phyloP scores from a whole-genome alignment of 2,329 filamentous ascomycete species.

The Cryphonectria naterciae region DNA sequence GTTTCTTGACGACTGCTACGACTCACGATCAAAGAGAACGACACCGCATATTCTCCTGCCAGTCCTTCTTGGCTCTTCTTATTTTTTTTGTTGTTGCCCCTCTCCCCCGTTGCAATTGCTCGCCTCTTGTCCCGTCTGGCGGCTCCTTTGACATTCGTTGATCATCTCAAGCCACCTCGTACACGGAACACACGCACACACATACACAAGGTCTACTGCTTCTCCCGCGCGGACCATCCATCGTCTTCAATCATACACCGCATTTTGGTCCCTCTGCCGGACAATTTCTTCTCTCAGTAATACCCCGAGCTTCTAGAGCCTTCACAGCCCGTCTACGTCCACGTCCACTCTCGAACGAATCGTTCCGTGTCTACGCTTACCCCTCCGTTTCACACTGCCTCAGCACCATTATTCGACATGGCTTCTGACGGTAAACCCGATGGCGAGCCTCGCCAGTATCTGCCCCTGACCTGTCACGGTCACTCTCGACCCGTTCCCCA shows the following conservation, averaged over 20 bases:
- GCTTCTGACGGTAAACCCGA: constrained; percentile 31
- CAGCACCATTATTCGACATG: constrained; percentile 32
- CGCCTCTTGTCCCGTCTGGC: background rate
- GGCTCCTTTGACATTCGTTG: background rate
- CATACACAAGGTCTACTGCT: background rate
- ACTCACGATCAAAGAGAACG: constrained; percentile 24
- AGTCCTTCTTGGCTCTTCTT: constrained; percentile 15
- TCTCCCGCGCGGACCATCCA: background rate
- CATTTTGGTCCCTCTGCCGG: constrained; percentile 19
- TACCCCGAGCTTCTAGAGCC: constrained; percentile 10
- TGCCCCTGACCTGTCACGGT: constrained; percentile 91
- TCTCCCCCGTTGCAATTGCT: background rate
- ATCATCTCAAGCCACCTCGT: background rate
- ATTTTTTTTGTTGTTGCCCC: constrained; percentile 7
- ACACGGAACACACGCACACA: background rate
- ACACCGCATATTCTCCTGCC: constrained; percentile 16
- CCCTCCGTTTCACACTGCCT: background rate
- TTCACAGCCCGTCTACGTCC: constrained; percentile 16
- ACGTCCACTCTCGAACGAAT: constrained; percentile 26
- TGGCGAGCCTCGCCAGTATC: constrained; percentile 59
- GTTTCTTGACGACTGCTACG: constrained; percentile 23
- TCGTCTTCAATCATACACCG: constrained; percentile 24
- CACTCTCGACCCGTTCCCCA: constrained; percentile 92
- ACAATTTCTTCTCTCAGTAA: constrained; percentile 12
- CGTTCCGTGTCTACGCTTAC: background rate